A percentile compares a stretch with the other conserved stretches of the same genome.
phyloP scores from a whole-genome alignment of 1,284 basidiomycete genomes.

The Cryptococcus wingfieldii region DNA sequence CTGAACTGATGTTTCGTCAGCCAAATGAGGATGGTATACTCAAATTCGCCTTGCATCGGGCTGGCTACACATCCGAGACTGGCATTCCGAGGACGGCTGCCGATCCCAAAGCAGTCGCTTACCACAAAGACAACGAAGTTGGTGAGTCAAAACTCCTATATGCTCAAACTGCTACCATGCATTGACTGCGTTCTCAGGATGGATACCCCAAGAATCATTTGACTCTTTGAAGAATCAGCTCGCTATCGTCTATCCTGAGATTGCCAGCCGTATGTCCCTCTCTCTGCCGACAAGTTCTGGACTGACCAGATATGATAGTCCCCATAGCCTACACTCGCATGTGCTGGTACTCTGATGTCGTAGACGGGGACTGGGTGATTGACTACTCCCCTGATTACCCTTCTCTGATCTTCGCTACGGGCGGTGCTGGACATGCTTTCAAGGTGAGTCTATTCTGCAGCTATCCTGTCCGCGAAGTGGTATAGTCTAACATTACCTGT shows the following conservation, averaged over 20 bases:
- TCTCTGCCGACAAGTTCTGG: neutral
- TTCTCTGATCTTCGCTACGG: slow-evolving; percentile 65
- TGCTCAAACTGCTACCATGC: neutral
- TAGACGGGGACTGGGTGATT: slow-evolving; percentile 73
- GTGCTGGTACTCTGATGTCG: slow-evolving; percentile 63
- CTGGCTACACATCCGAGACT: slow-evolving; percentile 58
- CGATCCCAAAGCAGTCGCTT: slow-evolving; percentile 10
- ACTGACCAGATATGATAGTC: slow-evolving; percentile 23
- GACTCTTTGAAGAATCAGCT: slow-evolving; percentile 56
- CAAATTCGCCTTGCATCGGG: slow-evolving; percentile 67
- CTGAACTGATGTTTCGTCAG: slow-evolving; percentile 43
- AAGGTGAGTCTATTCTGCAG: slow-evolving; percentile 54
- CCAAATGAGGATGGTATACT: slow-evolving; percentile 65
- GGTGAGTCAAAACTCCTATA: neutral
- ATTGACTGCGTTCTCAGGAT: slow-evolving; percentile 5
- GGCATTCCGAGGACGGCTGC: slow-evolving; percentile 35
- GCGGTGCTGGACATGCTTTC: slow-evolving; percentile 75
- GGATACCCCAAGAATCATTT: slow-evolving; percentile 59
- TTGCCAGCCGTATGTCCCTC: slow-evolving; percentile 54
- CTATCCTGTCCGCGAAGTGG: no score
- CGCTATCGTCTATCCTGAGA: slow-evolving; percentile 61
- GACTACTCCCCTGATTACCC: slow-evolving; percentile 59
- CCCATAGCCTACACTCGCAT: slow-evolving; percentile 66
- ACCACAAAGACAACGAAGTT: slow-evolving; percentile 16
- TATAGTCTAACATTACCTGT: neutral